Percentiles rank a stretch among this genome's conserved stretches.
Evolutionary conservation across 2,329 filamentous ascomycete species (phyloP).

Genomic region (Fusarium sublunatum): DNA sequence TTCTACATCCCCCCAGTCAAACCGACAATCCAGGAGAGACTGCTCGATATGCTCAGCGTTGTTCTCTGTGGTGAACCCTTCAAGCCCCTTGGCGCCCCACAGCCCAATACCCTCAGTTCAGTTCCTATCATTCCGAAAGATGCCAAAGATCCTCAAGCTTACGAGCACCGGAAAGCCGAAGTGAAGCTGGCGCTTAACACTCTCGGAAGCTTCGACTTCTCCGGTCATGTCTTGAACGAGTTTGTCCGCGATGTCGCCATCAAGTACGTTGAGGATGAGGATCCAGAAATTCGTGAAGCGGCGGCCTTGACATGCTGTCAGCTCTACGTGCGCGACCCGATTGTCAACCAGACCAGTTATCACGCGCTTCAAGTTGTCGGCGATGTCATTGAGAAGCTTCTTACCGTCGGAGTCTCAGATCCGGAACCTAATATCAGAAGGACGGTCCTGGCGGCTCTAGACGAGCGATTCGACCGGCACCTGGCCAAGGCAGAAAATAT

Average conservation of each 20-base stretch:
- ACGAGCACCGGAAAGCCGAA: slow-evolving; percentile 83
- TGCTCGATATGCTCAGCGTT: slow-evolving; percentile 93
- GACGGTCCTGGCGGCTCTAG: slow-evolving; percentile 88
- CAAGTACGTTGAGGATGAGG: slow-evolving; percentile 97
- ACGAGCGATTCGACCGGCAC: slow-evolving; percentile 94
- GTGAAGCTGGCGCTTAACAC: slow-evolving; percentile 95
- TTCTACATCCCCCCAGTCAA: slow-evolving; percentile 98
- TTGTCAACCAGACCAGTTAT: slow-evolving; percentile 96
- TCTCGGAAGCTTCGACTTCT: slow-evolving; percentile 97
- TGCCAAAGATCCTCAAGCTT: slow-evolving; percentile 83
- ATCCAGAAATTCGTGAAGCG: slow-evolving; percentile 90
- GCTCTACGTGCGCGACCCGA: slow-evolving; percentile 94
- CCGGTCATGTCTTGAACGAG: slow-evolving; percentile 92
- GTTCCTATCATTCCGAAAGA: slow-evolving; percentile 89
- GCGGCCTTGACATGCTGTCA: slow-evolving; percentile 98
- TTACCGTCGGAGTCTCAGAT: slow-evolving; percentile 95
- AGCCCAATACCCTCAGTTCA: slow-evolving; percentile 80
- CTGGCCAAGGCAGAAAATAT: slow-evolving; percentile 98
- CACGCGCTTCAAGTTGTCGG: slow-evolving; percentile 97
- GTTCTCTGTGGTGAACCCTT: slow-evolving; percentile 94
- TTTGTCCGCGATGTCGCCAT: slow-evolving; percentile 98
- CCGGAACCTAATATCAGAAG: slow-evolving; percentile 87
- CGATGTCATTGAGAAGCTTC: slow-evolving; percentile 95
- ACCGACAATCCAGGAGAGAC: slow-evolving; percentile 88
- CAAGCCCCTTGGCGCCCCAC: slow-evolving; percentile 89